Evolutionary conservation across 805 yeast species (phyloP).

Genomic region (Yueomyces sp.): DNA sequence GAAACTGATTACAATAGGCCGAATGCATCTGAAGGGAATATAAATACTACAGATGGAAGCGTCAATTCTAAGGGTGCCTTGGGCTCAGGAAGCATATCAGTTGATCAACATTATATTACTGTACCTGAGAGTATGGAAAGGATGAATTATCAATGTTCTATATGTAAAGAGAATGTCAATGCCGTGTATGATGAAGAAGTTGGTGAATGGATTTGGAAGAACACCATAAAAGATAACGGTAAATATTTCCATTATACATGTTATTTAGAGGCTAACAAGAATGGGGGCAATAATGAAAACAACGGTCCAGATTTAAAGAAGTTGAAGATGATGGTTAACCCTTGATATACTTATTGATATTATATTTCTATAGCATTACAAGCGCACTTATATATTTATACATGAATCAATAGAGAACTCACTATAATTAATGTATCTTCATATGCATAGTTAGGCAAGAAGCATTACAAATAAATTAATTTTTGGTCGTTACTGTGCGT

Average conservation of each 20-base stretch:
- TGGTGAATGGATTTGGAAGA: slow-evolving; percentile 76
- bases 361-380: no score
- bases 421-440: no score
- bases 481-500: no score
- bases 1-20: background rate
- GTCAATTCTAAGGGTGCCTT: background rate
- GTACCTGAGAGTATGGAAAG: slow-evolving; percentile 54
- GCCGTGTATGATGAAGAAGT: slow-evolving; percentile 60
- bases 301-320: slow-evolving; percentile 5
- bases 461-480: no score
- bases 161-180: slow-evolving; percentile 52
- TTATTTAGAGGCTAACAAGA: slow-evolving; percentile 40
- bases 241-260: slow-evolving; percentile 56
- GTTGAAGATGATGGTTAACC: slow-evolving; percentile 8
- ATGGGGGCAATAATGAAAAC: slow-evolving; percentile 7
- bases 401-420: no score
- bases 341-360: no score
- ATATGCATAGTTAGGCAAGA: no score
- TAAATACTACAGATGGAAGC: slow-evolving; percentile 3
- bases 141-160: slow-evolving; percentile 47
- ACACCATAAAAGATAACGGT: slow-evolving; percentile 40
- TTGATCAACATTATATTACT: slow-evolving; percentile 38
- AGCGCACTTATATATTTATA: no score
- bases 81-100: slow-evolving; percentile 17
- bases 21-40: background rate